phyloP scores from a whole-genome alignment of 257 asterid genomes.

The Solanum clarkiae region DNA sequence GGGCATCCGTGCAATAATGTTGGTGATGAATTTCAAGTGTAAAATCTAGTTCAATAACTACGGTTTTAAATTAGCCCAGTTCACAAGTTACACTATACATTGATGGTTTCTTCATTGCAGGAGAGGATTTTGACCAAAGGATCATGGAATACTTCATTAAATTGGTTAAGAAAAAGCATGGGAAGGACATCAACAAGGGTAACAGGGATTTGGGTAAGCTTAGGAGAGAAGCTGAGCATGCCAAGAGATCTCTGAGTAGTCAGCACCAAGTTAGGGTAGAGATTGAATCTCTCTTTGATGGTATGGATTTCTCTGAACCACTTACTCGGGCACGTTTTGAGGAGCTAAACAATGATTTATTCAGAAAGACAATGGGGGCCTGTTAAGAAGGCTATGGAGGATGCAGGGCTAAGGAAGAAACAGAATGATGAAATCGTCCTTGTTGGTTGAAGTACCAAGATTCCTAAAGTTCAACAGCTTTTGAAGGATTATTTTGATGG shows the following conservation, averaged over 20 bases:
- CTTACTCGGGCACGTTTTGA: not conserved
- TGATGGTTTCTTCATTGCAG: not conserved
- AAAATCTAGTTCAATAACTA: not conserved
- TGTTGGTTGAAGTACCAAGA: not conserved
- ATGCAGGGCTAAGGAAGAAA: not conserved
- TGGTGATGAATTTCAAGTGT: not conserved
- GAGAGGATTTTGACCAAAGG: not conserved
- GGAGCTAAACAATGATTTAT: not conserved
- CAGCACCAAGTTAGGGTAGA: not conserved
- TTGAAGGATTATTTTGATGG: not conserved
- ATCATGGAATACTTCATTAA: not conserved
- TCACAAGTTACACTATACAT: not conserved
- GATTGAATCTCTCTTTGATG: not conserved
- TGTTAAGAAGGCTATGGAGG: not conserved
- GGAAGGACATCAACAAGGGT: not conserved
- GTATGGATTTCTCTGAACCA: not conserved
- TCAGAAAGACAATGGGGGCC: not conserved
- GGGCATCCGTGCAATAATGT: too few relatives aligned
- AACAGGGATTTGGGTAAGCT: not conserved
- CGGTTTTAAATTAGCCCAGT: not conserved
- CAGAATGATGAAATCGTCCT: not conserved
- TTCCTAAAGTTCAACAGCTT: not conserved
- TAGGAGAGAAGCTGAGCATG: not conserved
- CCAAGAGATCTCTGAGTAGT: not conserved
- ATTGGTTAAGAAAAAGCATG: not conserved